Evolutionary conservation across 169 alveolate genomes (phyloP), one percentile per base, ranked within the genome.

Genomic region (Perkinsus olseni): DNA sequence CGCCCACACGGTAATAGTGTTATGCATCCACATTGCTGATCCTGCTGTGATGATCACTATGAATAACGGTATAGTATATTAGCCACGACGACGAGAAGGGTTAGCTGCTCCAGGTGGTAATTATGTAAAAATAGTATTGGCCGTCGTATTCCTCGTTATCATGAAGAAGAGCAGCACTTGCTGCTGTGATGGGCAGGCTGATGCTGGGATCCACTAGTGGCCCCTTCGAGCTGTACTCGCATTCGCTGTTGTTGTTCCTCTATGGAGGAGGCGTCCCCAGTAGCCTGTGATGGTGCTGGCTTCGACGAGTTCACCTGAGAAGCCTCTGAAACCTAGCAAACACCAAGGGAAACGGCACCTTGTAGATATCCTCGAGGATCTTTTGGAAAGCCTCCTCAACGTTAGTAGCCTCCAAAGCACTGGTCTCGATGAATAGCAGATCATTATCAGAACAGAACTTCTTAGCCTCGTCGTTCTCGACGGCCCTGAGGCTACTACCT

Each of bases 381-480:
- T 93, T 93, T 82, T 93, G 94, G 96, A 99, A 98, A 1, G 99
- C 99, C 74, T 94, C 91, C 74, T 98, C 99, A 13, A 99, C 99
- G 94, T 99, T 99, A 34, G 98, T 96, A n/a, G 98, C 95, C 82
- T 97, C 99, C 36, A 99, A 96, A 91, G 99, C 99, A 0, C 99
- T 98, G 36, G 99, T 98, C 95, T 99, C 99, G 48, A 99, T 97
- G 94, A 97, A 98, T 24, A 98, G 97, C 38, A 98, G 95, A 50
- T 97, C 97, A 94, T 98, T 98, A 91, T 97, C 96, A 93, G 96
- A 97, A 4, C 99, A 98, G 94, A 96, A 98, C 91, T 96, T 95
- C 62, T 96, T 96, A 0, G 99, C 99, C 74, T 98, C 99, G 94
- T 98, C 99, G 91, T 95, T 96, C 74, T 97, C 95, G 20, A 99